A percentile compares a stretch with the other conserved stretches of the same genome.
phyloP scores from a whole-genome alignment of 129 eudicot species.

The Pulicaria dysenterica region DNA sequence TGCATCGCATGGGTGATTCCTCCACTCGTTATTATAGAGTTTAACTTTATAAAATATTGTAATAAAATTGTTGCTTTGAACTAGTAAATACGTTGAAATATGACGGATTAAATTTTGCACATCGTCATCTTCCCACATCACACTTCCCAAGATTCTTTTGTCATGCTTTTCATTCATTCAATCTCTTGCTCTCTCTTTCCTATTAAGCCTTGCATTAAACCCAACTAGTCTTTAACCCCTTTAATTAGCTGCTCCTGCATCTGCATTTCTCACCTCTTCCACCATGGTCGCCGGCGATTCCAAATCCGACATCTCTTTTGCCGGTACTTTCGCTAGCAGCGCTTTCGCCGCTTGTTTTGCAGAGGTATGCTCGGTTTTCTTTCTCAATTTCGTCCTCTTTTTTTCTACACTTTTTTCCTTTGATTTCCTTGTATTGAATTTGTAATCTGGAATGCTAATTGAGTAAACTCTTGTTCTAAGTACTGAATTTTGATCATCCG shows the following conservation, averaged over 20 bases:
- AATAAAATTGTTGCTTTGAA: neutral
- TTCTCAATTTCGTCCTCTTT: neutral
- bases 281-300: constrained; percentile 45
- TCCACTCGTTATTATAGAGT: too few species aligned
- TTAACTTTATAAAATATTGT: too few species aligned
- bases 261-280: neutral
- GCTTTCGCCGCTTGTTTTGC: constrained; percentile 85
- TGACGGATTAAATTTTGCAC: neutral
- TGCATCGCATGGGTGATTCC: too few species aligned
- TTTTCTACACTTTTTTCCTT: neutral
- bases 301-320: constrained; percentile 60
- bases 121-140: constrained; percentile 8
- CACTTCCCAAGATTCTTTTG: constrained; percentile 26
- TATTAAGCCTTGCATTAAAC: constrained; percentile 3
- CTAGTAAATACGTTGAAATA: neutral
- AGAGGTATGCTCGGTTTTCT: constrained; percentile 44
- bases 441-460: neutral
- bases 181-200: constrained; percentile 2
- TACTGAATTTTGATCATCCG: neutral
- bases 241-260: too few species aligned
- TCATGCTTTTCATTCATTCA: neutral
- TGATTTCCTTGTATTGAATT: neutral
- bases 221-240: constrained; percentile 7
- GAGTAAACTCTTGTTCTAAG: neutral
- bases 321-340: constrained; percentile 68